A percentile compares a stretch with the other conserved stretches of the same genome.
phyloP scores from a whole-genome alignment of 495 filamentous ascomycete genomes.

The Thermochaetoides thermophila region DNA sequence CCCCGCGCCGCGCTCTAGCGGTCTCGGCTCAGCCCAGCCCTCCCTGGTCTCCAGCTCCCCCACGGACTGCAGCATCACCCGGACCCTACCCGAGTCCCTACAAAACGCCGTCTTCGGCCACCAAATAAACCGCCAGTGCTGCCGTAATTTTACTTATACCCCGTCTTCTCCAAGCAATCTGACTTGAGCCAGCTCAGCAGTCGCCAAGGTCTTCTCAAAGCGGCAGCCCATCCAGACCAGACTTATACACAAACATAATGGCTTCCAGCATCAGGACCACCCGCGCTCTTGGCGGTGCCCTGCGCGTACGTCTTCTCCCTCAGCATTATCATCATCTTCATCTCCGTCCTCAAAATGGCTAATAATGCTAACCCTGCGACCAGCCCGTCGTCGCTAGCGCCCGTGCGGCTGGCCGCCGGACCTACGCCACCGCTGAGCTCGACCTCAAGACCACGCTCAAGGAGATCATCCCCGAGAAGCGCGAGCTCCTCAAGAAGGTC shows the following conservation, averaged over 20 bases:
- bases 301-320: conserved; percentile 32
- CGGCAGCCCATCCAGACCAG: background rate
- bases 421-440: conserved; percentile 61
- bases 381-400: conserved; percentile 11
- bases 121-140: too few relatives aligned
- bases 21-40: too few relatives aligned
- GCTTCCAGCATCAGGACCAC: conserved; percentile 15
- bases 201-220: too few relatives aligned
- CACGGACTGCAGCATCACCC: too few relatives aligned
- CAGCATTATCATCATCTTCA: background rate
- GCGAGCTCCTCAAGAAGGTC: conserved; percentile 80
- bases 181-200: too few relatives aligned
- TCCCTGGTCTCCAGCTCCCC: conserved; percentile 1
- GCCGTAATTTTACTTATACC: too few relatives aligned
- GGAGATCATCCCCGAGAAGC: conserved; percentile 75
- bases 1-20: conserved; percentile 8
- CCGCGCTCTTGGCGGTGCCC: conserved; percentile 26
- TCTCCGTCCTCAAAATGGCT: background rate
- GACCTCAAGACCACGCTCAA: conserved; percentile 77
- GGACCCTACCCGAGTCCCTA: too few relatives aligned
- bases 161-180: too few relatives aligned
- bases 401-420: conserved; percentile 22
- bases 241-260: conserved; percentile 8
- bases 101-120: too few relatives aligned
- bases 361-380: background rate